These are phyloP conservation scores for Trichothecium sympodiale DNA, from an alignment of 2,329 filamentous ascomycete genomes.

Conservation along the genomic window DNA sequence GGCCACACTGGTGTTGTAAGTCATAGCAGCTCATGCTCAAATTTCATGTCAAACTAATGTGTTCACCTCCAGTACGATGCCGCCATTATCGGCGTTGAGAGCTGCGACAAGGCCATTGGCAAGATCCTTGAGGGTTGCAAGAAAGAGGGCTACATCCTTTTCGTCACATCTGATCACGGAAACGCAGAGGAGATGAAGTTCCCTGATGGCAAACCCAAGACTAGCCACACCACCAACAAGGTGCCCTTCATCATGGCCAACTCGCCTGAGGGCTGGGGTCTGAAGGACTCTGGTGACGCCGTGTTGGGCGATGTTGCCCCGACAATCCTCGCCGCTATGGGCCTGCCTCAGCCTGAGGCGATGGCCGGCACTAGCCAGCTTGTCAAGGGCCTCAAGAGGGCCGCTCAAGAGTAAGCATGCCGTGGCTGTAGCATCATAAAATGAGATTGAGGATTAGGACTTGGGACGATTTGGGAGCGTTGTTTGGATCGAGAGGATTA, in stretches of 20 bases:
- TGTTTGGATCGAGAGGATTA: too few species aligned
- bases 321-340: slow-evolving; percentile 86
- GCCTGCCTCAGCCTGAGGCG: slow-evolving; percentile 76
- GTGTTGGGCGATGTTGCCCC: slow-evolving; percentile 97
- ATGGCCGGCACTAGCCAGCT: slow-evolving; percentile 86
- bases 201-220: slow-evolving; percentile 91
- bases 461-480: too few species aligned
- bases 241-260: slow-evolving; percentile 98
- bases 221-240: slow-evolving; percentile 93
- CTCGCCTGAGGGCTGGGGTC: slow-evolving; percentile 76
- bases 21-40: not conserved
- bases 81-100: slow-evolving; percentile 70
- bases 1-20: slow-evolving; percentile 77
- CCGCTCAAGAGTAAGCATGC: slow-evolving; percentile 11
- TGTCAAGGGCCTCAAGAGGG: slow-evolving; percentile 50
- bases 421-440: too few species aligned
- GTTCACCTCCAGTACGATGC: slow-evolving; percentile 55
- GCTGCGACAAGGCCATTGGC: slow-evolving; percentile 90
- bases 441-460: too few species aligned
- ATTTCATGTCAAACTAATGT: not conserved
- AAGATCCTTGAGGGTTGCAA: slow-evolving; percentile 89
- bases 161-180: slow-evolving; percentile 93
- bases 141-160: slow-evolving; percentile 83
- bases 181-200: slow-evolving; percentile 99
- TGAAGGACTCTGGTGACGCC: slow-evolving; percentile 64